Evolutionary conservation across 768 basidiomycete genomes (phyloP).

Genomic region (Lyophyllum atratum): DNA sequence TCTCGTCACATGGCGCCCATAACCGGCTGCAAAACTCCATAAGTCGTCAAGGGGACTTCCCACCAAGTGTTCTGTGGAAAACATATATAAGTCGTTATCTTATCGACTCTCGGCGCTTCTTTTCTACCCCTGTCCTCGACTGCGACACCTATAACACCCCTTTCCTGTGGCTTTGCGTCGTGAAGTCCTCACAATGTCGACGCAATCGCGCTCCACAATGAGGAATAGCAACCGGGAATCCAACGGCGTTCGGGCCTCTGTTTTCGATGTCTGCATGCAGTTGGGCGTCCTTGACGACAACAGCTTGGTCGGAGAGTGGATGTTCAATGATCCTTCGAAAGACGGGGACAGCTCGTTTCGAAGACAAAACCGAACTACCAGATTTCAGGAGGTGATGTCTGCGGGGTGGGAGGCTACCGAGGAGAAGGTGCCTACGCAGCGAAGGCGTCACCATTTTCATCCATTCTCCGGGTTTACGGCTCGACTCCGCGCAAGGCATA

Average conservation of each 20-base stretch:
- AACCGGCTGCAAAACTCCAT: background rate
- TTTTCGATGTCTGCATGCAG: constrained; percentile 33
- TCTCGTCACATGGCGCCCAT: background rate
- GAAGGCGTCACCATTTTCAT: constrained; percentile 1
- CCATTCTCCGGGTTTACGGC: constrained; percentile 8
- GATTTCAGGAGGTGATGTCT: constrained; percentile 19
- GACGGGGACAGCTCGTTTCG: background rate
- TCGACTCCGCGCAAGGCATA: background rate
- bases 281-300: constrained; percentile 33
- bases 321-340: constrained; percentile 27
- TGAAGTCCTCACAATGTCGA: background rate
- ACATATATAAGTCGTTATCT: background rate
- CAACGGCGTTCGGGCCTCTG: constrained; percentile 28
- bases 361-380: constrained; percentile 6
- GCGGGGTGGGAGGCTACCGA: constrained; percentile 7
- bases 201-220: background rate
- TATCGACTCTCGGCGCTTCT: background rate
- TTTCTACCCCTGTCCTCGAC: background rate
- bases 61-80: background rate
- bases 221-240: constrained; percentile 17
- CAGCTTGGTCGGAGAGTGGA: constrained; percentile 32
- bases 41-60: constrained; percentile 13
- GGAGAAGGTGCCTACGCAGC: background rate
- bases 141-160: background rate
- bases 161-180: background rate